A percentile compares a stretch with the other conserved stretches of the same genome.
Evolutionary conservation across 345 rosid genomes (phyloP).

Genomic region (Cardiospermum halicacabum): DNA sequence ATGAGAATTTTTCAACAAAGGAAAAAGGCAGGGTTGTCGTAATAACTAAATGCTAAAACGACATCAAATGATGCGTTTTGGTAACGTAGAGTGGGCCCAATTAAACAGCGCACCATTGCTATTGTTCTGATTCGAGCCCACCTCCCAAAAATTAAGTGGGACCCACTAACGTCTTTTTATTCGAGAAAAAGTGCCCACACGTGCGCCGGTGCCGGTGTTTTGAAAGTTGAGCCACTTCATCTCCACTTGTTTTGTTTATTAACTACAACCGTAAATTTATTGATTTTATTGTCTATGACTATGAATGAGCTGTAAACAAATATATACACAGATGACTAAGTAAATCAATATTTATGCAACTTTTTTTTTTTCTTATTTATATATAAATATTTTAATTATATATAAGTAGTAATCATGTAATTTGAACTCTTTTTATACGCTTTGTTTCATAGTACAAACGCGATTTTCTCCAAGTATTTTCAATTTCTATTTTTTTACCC

Average conservation of each 20-base stretch:
- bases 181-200: constrained; percentile 33
- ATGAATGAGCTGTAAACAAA: constrained; percentile 7
- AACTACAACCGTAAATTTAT: background rate
- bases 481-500: constrained; percentile 20
- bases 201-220: constrained; percentile 39
- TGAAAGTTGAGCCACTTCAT: constrained; percentile 28
- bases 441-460: constrained; percentile 31
- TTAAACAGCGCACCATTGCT: background rate
- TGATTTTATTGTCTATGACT: background rate
- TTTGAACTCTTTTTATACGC: constrained; percentile 12
- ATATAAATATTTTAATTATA: constrained; percentile 12
- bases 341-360: background rate
- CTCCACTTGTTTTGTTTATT: background rate
- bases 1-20: background rate
- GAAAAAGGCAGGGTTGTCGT: background rate
- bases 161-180: constrained; percentile 20
- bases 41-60: background rate
- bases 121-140: background rate
- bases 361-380: constrained; percentile 1
- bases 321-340: background rate
- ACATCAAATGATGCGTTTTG: background rate
- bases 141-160: background rate
- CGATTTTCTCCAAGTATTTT: constrained; percentile 32
- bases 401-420: constrained; percentile 15
- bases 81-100: background rate